Evolutionary conservation across 208 protist genomes (phyloP).

Genomic region (Trypanosoma conorhini): DNA sequence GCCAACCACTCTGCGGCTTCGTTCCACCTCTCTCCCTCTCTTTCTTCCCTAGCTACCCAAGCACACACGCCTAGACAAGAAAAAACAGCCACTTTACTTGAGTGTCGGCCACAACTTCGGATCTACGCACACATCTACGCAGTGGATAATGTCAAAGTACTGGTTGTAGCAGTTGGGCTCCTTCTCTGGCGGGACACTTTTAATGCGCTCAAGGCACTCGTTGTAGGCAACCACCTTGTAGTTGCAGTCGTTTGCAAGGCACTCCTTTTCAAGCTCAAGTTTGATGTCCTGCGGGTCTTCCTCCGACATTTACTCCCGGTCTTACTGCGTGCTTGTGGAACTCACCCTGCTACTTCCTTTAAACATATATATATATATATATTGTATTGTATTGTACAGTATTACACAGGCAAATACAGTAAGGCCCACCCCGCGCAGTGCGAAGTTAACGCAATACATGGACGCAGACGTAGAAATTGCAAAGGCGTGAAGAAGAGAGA

Average conservation of each 20-base stretch:
- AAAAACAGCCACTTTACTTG: constrained; percentile 43
- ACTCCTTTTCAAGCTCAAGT: constrained; percentile 72
- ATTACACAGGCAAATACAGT: no score
- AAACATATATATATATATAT: constrained; percentile 2
- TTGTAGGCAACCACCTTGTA: constrained; percentile 69
- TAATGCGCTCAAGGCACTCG: constrained; percentile 79
- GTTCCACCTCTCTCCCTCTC: no score
- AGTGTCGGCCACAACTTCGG: constrained; percentile 81
- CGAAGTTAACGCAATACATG: not conserved
- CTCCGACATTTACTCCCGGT: constrained; percentile 42
- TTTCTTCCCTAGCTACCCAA: no score
- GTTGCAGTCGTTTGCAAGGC: constrained; percentile 57
- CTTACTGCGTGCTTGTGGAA: no score
- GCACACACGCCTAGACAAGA: constrained; percentile 12
- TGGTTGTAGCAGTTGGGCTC: constrained; percentile 81
- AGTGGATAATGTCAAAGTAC: constrained; percentile 85
- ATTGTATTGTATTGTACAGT: no score
- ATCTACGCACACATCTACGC: constrained; percentile 77
- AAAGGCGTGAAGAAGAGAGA: not conserved
- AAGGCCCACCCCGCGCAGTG: no score
- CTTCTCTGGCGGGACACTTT: constrained; percentile 48
- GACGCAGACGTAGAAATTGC: not conserved
- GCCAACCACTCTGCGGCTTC: no score
- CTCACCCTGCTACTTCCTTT: not conserved
- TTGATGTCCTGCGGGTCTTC: constrained; percentile 78